Evolutionary conservation across 805 yeast species (phyloP), one percentile per base, ranked within the genome.

Genomic region (Hanseniaspora mollemarum): DNA sequence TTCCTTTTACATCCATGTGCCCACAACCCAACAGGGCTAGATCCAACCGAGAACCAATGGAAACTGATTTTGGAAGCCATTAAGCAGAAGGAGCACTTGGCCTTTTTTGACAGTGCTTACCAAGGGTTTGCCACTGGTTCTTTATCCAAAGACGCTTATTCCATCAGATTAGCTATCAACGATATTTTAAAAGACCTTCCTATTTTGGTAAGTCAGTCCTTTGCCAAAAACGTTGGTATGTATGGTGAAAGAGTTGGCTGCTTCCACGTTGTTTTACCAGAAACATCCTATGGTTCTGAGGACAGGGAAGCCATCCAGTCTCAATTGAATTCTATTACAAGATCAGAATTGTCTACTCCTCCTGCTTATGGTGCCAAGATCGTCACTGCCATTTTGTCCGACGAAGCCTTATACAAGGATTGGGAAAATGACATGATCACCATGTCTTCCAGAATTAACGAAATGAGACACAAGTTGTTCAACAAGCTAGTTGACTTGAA

Each of bases 161-260:
- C 96, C 22, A 74, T 78, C 53, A 66, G 72, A 56, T 68, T 72
- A 46, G 87, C 87, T 55, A 72, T 81, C 48, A 63, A 69, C 49
- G 60, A 60, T 45, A 67, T 71, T 37, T 65, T 68, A 18, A 70
- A 69, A 51, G 69, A 72, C 35, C 64, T 73, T 56, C 88, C 90
- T 53, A 67, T 84, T 50, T 61, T 86, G 29, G 75, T 90, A 53
- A 87, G 95, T 68, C 98, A 90, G 73, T 87, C 96, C 9, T 90
- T 90, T 67, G 95, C 97, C 52, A 90, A 90, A 68, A 90, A 92
- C 69, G 84, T 84, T 62, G 97, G 97, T 57, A 81, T 90, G 79
- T 90, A 90, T 64, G 97, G 97, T 66, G 97, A 90, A 73, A 83
- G 98, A 72, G 87, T 83, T 31, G 98, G 98, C 55, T 94, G 92